phyloP scores from a whole-genome alignment of 495 filamentous ascomycete species.

The Aspergillus sparsus region DNA sequence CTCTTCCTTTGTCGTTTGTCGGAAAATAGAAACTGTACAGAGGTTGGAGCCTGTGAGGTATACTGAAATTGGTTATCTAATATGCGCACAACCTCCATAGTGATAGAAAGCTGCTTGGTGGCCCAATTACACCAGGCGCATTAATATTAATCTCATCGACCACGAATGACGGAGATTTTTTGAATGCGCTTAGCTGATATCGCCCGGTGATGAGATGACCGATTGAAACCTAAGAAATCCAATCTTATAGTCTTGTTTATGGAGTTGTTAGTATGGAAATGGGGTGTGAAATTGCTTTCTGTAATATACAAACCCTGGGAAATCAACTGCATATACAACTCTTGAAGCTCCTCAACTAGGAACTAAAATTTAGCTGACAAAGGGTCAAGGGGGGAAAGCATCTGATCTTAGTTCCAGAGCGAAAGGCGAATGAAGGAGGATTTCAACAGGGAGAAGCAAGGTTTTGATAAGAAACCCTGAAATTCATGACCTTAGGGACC shows the following conservation, averaged over 20 bases:
- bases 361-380: slow-evolving; percentile 8
- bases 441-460: slow-evolving; percentile 22
- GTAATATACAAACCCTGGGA: slow-evolving; percentile 7
- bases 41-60: background rate
- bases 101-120: slow-evolving; percentile 2
- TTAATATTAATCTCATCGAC: slow-evolving; percentile 7
- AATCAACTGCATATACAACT: slow-evolving; percentile 11
- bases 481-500: slow-evolving; percentile 21
- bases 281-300: background rate
- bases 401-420: background rate
- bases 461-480: slow-evolving; percentile 19
- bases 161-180: background rate
- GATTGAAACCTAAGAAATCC: background rate
- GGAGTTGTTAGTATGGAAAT: background rate
- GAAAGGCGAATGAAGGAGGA: slow-evolving; percentile 5
- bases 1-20: slow-evolving; percentile 1
- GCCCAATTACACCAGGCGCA: slow-evolving; percentile 16
- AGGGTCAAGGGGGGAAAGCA: background rate
- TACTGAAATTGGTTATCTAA: background rate
- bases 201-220: background rate
- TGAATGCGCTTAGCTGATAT: background rate
- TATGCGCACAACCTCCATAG: slow-evolving; percentile 22
- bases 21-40: background rate
- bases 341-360: background rate
- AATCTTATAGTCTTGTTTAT: background rate